Conservation (phyloP, 225 moss, liverwort and hornwort genomes). For the Sphagnum tenellum region DNA sequence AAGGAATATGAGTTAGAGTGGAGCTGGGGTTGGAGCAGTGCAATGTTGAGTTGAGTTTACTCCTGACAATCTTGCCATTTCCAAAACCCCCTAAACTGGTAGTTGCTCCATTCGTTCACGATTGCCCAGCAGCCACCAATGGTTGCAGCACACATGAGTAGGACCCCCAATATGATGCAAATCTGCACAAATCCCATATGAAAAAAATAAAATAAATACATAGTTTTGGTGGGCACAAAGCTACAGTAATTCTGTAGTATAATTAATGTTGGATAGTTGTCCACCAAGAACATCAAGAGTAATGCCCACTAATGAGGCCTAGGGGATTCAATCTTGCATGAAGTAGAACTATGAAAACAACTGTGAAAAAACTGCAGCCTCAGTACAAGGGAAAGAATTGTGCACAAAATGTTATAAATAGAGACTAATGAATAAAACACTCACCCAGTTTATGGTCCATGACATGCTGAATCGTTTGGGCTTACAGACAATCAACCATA, state of each 20-base stretch:
- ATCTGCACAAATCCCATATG: conserved; percentile 1
- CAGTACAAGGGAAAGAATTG: no score
- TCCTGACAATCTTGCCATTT: no score
- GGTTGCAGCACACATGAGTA: conserved; percentile 10
- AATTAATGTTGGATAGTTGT: no score
- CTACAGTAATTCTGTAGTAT: no score
- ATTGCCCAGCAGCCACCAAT: conserved; percentile 16
- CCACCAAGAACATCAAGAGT: not conserved
- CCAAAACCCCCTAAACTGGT: not conserved
- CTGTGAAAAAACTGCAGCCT: no score
- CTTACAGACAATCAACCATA: conserved; percentile 47
- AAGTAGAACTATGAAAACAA: not conserved
- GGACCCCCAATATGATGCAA: conserved; percentile 13
- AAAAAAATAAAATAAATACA: not conserved
- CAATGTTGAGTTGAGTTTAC: no score
- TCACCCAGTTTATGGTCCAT: conserved; percentile 36
- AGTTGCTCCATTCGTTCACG: conserved; percentile 3
- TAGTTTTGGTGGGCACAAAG: no score
- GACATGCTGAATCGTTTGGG: conserved; percentile 22
- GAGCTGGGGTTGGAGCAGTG: no score
- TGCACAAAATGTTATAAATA: not conserved
- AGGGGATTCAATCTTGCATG: not conserved
- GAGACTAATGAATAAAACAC: conserved; percentile 1
- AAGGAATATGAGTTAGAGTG: no score
- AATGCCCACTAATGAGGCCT: not conserved